Base-by-base conservation (phyloP, 306 rosid species). In the Rosa multiflora region DNA sequence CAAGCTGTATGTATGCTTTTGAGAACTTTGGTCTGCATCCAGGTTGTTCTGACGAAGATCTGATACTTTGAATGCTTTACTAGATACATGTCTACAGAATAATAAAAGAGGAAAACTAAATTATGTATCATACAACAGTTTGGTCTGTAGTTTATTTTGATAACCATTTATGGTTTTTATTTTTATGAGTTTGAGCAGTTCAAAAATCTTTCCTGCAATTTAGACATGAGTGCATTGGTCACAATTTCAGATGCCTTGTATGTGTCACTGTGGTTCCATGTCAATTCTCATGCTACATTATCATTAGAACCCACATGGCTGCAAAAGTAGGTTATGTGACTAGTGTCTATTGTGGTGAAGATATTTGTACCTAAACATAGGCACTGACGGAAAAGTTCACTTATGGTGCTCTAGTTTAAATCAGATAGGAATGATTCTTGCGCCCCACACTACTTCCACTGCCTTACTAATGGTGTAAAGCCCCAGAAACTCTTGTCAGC, bases 41-140 rank as follows among this genome's bases (percentile, higher is more conserved):
- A 53, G 69, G 83, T 76, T 76, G 46, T 61, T 29, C 44, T 80
- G 67, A 73, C 63, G 75, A 82, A 76, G 85, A 87, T 88, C 68
- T 77, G 71, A 62, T 51, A 53, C 67, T 72, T 63, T 72, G 52
- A 70, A 55, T 74, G 72, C 73, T 74, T 73, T 46, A 43, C 47
- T 20, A 64, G 58, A 32, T 64, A 58, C 64, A 20, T 51, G 51
- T 46, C 59, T 69, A 73, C 58, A 32, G 71, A 39, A 35, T 48
- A 59, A 71, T 14, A 56, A 32, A 23, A 29, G 21, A 39, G 49
- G 72, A 26, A 58, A 43, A 55, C 39, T 55, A 15, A 52, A 53
- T 40, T 23, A n/a, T 76, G 81, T 80, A 72, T 46, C 79, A 46
- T 76, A 76, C 35, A 14, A 37, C 20, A 35, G 15, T 44, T 77